Base-by-base conservation (phyloP, 306 rosid genomes). In the Cucurbita moschata region DNA sequence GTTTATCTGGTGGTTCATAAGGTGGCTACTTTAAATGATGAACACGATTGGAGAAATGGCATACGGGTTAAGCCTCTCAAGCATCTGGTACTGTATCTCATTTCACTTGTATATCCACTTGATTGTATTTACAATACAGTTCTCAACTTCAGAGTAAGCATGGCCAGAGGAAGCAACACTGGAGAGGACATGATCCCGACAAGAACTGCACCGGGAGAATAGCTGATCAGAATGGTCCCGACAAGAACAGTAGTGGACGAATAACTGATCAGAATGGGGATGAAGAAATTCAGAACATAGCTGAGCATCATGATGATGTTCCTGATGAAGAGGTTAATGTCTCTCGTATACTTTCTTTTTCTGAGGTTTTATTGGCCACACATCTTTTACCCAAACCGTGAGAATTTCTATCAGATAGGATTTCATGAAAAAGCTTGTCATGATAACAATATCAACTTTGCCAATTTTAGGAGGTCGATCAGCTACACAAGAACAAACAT, bases 41-140 rank as follows among this genome's bases (percentile, higher is more conserved):
- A 88, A 76, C 81, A 78, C 81, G 97, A 95, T 80, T 95, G 99
- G 99, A 88, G 99, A 82, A 89, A 85, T 83, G 93, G 99, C 85
- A 79, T 95, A 97, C 88, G 81, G 18, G 99, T 95, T 83, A 95
- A 95, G 88, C 81, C 81, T 79, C 88, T 95, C 73, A 89, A 88
- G 77, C 83, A 58, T 73, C 75, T 72, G 97, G 99, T 95, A 72
- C 57, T 59, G 13, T 26, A 13, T 4, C 26, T 38, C 0, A 19
- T 72, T 60, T 12, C 74, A 30, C 50, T 50, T 80, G 0, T 23
- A 39, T 47, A 26, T 77, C 26, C 12, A 71, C 18, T 76, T 56
- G 64, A 63, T 10, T 74, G 64, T 68, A 52, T 66, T 82, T 64
- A 81, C 51, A 12, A 9, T 78, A 26, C 53, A 52, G 15, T 79